Percentiles rank a stretch among this genome's conserved stretches.
phyloP scores from a whole-genome alignment of 1,284 basidiomycete genomes.

The Laetiporus sulphureus region DNA sequence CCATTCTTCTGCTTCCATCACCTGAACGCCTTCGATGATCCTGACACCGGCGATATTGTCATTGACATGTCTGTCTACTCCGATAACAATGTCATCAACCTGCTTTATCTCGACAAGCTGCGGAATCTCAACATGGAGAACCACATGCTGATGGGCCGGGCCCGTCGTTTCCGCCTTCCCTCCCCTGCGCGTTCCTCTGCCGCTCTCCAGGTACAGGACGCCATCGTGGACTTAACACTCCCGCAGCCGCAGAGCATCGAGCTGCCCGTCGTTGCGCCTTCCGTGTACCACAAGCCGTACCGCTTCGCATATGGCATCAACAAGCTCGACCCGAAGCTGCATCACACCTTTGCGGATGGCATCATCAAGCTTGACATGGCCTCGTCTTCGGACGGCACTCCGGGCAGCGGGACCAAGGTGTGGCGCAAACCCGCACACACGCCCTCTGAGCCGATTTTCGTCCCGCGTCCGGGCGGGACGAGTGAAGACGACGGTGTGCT shows the following conservation, averaged over 20 bases:
- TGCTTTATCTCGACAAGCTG: conserved; percentile 23
- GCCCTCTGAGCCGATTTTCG: conserved; percentile 32
- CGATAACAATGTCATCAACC: conserved; percentile 25
- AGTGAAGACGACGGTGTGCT: conserved; percentile 33
- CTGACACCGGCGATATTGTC: conserved; percentile 25
- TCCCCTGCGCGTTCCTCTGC: not conserved
- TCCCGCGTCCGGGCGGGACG: conserved; percentile 21
- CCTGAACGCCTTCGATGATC: conserved; percentile 32
- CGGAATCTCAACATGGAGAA: conserved; percentile 5
- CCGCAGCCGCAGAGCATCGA: conserved; percentile 20
- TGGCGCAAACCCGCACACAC: conserved; percentile 25
- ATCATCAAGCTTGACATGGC: conserved; percentile 29
- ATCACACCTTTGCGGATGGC: conserved; percentile 27
- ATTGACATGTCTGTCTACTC: conserved; percentile 31
- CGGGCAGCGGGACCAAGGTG: conserved; percentile 10
- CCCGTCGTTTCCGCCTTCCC: conserved; percentile 17
- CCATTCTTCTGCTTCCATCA: conserved; percentile 33
- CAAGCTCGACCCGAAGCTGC: conserved; percentile 12
- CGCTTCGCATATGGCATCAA: conserved; percentile 28
- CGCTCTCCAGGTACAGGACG: not conserved
- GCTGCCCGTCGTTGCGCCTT: conserved; percentile 27
- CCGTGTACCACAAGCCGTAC: conserved; percentile 24
- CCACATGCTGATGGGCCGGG: conserved; percentile 9
- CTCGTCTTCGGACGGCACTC: too few species aligned
- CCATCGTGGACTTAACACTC: conserved; percentile 12